Conservation (phyloP, 1,284 basidiomycete genomes). For the Irpex lacteus region DNA sequence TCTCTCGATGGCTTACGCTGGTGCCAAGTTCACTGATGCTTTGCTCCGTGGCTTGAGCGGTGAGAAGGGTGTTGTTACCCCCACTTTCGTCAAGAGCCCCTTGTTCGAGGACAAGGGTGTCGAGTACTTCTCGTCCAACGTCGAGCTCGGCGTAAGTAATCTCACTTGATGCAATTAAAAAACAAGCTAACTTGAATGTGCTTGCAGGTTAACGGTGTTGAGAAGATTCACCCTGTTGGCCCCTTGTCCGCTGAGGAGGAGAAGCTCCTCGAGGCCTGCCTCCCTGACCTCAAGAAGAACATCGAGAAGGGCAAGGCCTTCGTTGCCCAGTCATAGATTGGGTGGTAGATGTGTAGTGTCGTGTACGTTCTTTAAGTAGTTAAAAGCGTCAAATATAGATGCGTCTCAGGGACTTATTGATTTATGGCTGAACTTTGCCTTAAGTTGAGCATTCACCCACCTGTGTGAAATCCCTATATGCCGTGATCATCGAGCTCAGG, state of each 20-base stretch:
- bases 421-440: too few species aligned
- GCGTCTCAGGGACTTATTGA: neutral
- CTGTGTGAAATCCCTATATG: too few species aligned
- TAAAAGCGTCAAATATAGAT: conserved; percentile 1
- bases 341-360: neutral
- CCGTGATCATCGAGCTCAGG: neutral
- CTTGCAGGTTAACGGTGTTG: conserved; percentile 77
- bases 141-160: conserved; percentile 83
- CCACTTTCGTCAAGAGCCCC: conserved; percentile 88
- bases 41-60: conserved; percentile 85
- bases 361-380: neutral
- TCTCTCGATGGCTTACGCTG: conserved; percentile 89
- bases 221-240: conserved; percentile 86
- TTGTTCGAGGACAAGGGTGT: conserved; percentile 81
- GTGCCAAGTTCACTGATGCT: conserved; percentile 85
- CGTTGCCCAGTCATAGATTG: conserved; percentile 36
- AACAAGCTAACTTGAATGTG: conserved; percentile 4
- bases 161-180: conserved; percentile 5
- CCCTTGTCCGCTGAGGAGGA: conserved; percentile 76
- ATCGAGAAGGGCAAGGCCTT: conserved; percentile 93
- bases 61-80: conserved; percentile 82
- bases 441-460: too few species aligned
- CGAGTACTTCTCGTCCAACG: conserved; percentile 87
- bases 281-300: conserved; percentile 96
- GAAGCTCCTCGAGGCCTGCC: conserved; percentile 82